Evolutionary conservation across 2,329 filamentous ascomycete species (phyloP).

Genomic region (Sporothrix sp.): DNA sequence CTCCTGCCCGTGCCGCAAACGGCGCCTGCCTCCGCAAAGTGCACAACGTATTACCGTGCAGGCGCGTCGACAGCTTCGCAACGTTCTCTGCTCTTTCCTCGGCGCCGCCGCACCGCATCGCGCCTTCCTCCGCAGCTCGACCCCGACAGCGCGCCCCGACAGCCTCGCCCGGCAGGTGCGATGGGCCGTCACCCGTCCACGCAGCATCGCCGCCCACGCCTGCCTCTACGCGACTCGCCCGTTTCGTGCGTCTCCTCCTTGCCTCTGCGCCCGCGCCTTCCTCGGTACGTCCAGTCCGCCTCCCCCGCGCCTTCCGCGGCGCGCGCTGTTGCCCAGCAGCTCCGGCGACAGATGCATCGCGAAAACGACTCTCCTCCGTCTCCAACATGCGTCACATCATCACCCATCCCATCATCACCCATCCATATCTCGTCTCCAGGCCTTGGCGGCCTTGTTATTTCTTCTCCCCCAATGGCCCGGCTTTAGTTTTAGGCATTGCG

Average conservation of each 20-base stretch:
- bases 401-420: background rate
- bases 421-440: background rate
- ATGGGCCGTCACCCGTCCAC: conserved; percentile 10
- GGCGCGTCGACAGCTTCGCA: too few relatives aligned
- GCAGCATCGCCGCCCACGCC: background rate
- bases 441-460: background rate
- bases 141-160: background rate
- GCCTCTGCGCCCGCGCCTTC: background rate
- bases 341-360: too few relatives aligned
- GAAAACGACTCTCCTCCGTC: too few relatives aligned
- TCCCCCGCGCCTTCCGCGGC: background rate
- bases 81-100: too few relatives aligned
- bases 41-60: too few relatives aligned
- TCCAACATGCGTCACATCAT: background rate
- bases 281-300: background rate
- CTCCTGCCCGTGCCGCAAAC: too few relatives aligned
- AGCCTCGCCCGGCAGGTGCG: conserved; percentile 7
- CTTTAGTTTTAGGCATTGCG: conserved; percentile 5
- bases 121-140: conserved; percentile 1
- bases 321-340: background rate
- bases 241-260: too few relatives aligned
- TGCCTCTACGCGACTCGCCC: background rate
- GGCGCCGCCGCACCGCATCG: background rate
- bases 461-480: background rate
- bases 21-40: too few relatives aligned